phyloP scores from a whole-genome alignment of 164 flowering plant genomes.

The Magnolia officinalis region DNA sequence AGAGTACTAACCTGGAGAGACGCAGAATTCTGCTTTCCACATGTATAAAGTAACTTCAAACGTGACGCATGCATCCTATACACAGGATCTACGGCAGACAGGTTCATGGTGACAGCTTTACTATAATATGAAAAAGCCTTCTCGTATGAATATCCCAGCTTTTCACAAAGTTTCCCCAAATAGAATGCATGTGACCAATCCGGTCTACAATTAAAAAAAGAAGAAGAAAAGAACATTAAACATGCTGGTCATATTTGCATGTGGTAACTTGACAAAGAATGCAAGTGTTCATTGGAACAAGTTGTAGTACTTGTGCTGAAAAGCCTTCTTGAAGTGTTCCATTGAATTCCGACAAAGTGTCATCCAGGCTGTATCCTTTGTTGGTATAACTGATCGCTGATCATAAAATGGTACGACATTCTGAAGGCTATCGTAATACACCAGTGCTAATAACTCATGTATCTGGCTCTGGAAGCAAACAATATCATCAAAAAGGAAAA shows the following conservation, averaged over 20 bases:
- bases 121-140: conserved; percentile 69
- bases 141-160: conserved; percentile 67
- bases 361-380: conserved; percentile 70
- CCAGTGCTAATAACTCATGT: conserved; percentile 86
- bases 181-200: conserved; percentile 97
- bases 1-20: conserved; percentile 50
- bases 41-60: conserved; percentile 62
- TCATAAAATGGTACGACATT: conserved; percentile 94
- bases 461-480: conserved; percentile 66
- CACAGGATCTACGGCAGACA: conserved; percentile 90
- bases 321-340: conserved; percentile 90
- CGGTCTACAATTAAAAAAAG: conserved; percentile 40
- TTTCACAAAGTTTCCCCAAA: conserved; percentile 87
- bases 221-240: conserved; percentile 4
- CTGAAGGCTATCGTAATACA: conserved; percentile 95
- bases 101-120: conserved; percentile 75
- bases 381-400: conserved; percentile 65
- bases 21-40: conserved; percentile 58
- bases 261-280: neutral
- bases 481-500: conserved; percentile 3
- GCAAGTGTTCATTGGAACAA: neutral
- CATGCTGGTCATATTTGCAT: neutral
- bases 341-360: conserved; percentile 71
- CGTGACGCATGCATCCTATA: conserved; percentile 99
- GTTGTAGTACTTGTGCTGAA: conserved; percentile 57